Base-by-base conservation (phyloP, 2,329 filamentous ascomycete species). In the Fusarium subtropicale region DNA sequence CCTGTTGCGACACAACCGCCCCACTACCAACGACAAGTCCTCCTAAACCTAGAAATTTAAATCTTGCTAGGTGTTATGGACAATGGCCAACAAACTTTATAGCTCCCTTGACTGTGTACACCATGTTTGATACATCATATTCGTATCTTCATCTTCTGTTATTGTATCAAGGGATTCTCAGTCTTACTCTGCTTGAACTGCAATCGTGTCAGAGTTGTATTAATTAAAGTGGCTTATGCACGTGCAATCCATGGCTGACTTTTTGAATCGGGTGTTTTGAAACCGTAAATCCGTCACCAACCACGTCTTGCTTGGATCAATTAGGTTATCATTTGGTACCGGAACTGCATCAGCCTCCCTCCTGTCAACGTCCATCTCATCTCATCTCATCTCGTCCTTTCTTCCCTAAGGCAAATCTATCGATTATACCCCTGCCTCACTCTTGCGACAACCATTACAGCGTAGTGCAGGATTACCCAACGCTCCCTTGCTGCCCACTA, bases 221-320 rank as follows among this genome's bases (percentile, higher is more conserved):
- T 45, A 26, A 60, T 57, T 45, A 33, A 38, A 55, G 58, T 64
- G 67, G 55, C 59, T 68, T 44, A 66, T 70, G 67, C 67, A 70
- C 67, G 67, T 70, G 67, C 67, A 70, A 42, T 68, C 67, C 58
- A 62, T 66, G 66, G 31, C 57, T 38, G 51, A 45, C 42, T 52
- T 64, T 24, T 68, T 65, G 48, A 41, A 38, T 65, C 42, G 36
- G 67, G 41, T 62, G 58, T 41, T 51, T 71, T 70, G 67, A 68
- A 71, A 70, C 67, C 64, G 52, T 71, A 68, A 69, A 70, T 52
- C 63, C 63, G 67, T 67, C 47, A 64, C 58, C 61, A 67, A 69
- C 66, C 66, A 69, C 66, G 45, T 38, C 20, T 51, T 45, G 28
- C 44, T 58, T n/a, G 46, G 31, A 47, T 66, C 54, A 36, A 65